phyloP scores from a whole-genome alignment of 2,329 filamentous ascomycete species.

The Diaporthe vexans region DNA sequence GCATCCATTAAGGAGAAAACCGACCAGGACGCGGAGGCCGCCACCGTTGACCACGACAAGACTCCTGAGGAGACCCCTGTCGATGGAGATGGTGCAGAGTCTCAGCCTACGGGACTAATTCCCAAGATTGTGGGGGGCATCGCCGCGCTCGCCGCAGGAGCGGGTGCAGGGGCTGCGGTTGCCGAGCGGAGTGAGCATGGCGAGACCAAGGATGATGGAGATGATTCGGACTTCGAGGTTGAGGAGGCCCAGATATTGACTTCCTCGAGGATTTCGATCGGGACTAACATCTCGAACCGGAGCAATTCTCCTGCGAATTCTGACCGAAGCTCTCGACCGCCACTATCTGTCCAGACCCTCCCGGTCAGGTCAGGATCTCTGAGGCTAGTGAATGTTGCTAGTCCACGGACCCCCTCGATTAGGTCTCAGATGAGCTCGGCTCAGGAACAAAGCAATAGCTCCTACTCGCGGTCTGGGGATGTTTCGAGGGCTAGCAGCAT shows the following conservation, averaged over 20 bases:
- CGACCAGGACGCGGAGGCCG: slow-evolving; percentile 4
- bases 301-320: slow-evolving; percentile 63
- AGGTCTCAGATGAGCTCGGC: slow-evolving; percentile 64
- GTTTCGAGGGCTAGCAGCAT: slow-evolving; percentile 57
- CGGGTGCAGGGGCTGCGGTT: not conserved
- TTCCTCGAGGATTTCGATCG: slow-evolving; percentile 65
- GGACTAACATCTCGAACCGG: slow-evolving; percentile 59
- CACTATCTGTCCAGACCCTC: slow-evolving; percentile 54
- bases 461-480: slow-evolving; percentile 53
- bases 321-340: slow-evolving; percentile 54
- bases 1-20: not conserved
- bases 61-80: slow-evolving; percentile 58
- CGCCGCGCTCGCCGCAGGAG: not conserved
- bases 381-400: slow-evolving; percentile 69
- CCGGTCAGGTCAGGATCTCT: slow-evolving; percentile 64
- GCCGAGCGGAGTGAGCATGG: slow-evolving; percentile 5
- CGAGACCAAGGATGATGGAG: slow-evolving; percentile 55
- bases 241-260: slow-evolving; percentile 72
- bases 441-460: slow-evolving; percentile 58
- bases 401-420: slow-evolving; percentile 63
- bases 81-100: not conserved
- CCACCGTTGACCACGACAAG: slow-evolving; percentile 61
- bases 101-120: slow-evolving; percentile 14
- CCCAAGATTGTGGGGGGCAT: slow-evolving; percentile 14
- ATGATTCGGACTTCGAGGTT: slow-evolving; percentile 57